Evolutionary conservation across 805 yeast species (phyloP), one percentile per base, ranked within the genome.

Genomic region (Debaryomyces castellii): DNA sequence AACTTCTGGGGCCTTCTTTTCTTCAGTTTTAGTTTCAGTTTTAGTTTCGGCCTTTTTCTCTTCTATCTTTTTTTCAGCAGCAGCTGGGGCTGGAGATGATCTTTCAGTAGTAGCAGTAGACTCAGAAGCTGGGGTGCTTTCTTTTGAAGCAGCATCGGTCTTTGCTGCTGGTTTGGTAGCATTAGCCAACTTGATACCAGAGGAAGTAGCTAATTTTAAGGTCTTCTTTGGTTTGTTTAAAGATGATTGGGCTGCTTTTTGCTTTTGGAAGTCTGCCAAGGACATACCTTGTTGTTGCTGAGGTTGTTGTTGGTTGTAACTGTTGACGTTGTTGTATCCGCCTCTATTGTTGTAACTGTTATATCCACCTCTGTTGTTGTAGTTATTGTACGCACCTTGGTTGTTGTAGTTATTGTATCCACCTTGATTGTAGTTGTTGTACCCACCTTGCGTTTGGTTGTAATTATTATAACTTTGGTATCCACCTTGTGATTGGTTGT

Each of bases 201-300:
- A 78, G 37, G 84, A 78, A 24, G 83, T 67, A 30, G 83, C 82
- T 62, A 87, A 73, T 62, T 84, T 85, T 64, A 86, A 75, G 40
- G 82, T 79, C 59, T 74, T 83, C 74, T 85, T 87, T 38, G 86
- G 85, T 43, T 78, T 66, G 57, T 71, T 74, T 54, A 71, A 64
- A 39, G 69, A 57, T 49, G 67, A 68, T 47, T 57, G 69, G 25
- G 71, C 76, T 46, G 74, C 66, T 60, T 82, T 78, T 61, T 83
- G 87, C 62, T 84, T 84, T 62, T 87, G 85, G 70, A 82, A 89
- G 53, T 88, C 96, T 44, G 89, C 95, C 57, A 89, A 75, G 33
- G 91, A 78, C 89, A 88, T 82, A 8, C 71, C 61, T 51, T 58
- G 58, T 37, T 46, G 44, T 47, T 46, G 55, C 48, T 51, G 56